Percentiles rank a stretch among this genome's conserved stretches.
These are phyloP conservation scores for Eleusine indica DNA, from an alignment of 176 grass and related monocot species.

Conservation along the genomic window DNA sequence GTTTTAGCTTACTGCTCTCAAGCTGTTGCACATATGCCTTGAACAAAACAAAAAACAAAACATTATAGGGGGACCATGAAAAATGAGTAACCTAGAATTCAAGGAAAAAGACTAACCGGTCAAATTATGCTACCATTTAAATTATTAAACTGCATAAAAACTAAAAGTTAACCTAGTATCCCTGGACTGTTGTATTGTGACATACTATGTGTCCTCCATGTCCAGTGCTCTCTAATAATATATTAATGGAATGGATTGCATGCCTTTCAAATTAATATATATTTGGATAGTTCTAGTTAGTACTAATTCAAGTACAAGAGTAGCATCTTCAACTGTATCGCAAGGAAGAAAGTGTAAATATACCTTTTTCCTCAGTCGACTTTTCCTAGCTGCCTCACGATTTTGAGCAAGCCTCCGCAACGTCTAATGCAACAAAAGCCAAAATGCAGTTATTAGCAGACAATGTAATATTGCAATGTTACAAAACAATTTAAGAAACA, in stretches of 20 bases:
- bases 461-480: neutral
- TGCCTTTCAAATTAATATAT: neutral
- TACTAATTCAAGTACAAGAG: neutral
- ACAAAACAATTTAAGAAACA: neutral
- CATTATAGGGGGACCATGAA: neutral
- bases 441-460: constrained; percentile 20
- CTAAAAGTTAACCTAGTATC: neutral
- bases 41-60: constrained; percentile 26
- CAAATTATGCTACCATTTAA: neutral
- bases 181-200: neutral
- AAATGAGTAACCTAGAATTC: neutral
- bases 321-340: neutral
- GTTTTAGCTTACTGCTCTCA: constrained; percentile 79
- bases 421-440: constrained; percentile 33
- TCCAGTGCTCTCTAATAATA: neutral
- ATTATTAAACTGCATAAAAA: neutral
- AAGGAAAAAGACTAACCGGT: neutral
- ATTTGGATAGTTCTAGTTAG: neutral
- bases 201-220: neutral
- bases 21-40: constrained; percentile 86
- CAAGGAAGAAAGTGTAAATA: neutral
- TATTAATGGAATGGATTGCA: too few relatives aligned
- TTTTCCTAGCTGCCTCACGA: constrained; percentile 79
- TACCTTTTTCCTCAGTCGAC: constrained; percentile 78
- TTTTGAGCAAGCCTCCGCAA: constrained; percentile 72